These are phyloP conservation scores for Suzukiozyma palmioleophila DNA, from an alignment of 1,139 yeast genomes.

Conservation along the genomic window DNA sequence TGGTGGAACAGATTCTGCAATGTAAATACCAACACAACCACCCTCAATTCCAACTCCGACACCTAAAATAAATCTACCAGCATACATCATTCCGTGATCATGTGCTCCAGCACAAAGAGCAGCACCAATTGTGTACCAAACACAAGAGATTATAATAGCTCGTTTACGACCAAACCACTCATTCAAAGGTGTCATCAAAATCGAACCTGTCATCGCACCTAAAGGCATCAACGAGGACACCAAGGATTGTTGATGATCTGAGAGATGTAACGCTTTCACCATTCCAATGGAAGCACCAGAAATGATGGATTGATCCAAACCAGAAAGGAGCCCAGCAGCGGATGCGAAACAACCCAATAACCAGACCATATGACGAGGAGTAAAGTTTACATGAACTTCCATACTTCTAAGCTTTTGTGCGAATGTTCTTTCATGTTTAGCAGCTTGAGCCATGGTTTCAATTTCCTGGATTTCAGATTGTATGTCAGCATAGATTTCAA, in stretches of 20 bases:
- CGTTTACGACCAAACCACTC: conserved; percentile 50
- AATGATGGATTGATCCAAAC: conserved; percentile 53
- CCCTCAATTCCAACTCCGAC: conserved; percentile 60
- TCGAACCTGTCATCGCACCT: conserved; percentile 53
- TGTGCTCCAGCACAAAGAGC: conserved; percentile 47
- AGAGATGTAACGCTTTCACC: conserved; percentile 31
- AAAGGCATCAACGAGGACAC: conserved; percentile 56
- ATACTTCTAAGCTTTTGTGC: conserved; percentile 17
- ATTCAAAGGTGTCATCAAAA: conserved; percentile 45
- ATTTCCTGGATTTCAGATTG: conserved; percentile 23
- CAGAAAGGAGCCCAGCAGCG: conserved; percentile 56
- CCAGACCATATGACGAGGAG: conserved; percentile 42
- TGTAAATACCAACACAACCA: conserved; percentile 55
- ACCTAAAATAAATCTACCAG: conserved; percentile 54
- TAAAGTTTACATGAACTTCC: conserved; percentile 30
- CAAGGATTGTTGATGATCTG: conserved; percentile 35
- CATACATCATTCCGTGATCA: conserved; percentile 42
- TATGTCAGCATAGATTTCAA: conserved; percentile 13
- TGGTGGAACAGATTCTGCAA: conserved; percentile 58
- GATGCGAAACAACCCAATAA: conserved; percentile 51
- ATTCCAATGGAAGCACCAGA: conserved; percentile 55
- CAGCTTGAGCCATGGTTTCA: conserved; percentile 17
- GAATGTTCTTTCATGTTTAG: conserved; percentile 16
- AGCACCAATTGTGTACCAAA: conserved; percentile 55
- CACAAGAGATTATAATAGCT: conserved; percentile 48